Evolutionary conservation across 225 moss, liverwort and hornwort species (phyloP), one percentile per base, ranked within the genome.

Genomic region (Polytrichum formosum): DNA sequence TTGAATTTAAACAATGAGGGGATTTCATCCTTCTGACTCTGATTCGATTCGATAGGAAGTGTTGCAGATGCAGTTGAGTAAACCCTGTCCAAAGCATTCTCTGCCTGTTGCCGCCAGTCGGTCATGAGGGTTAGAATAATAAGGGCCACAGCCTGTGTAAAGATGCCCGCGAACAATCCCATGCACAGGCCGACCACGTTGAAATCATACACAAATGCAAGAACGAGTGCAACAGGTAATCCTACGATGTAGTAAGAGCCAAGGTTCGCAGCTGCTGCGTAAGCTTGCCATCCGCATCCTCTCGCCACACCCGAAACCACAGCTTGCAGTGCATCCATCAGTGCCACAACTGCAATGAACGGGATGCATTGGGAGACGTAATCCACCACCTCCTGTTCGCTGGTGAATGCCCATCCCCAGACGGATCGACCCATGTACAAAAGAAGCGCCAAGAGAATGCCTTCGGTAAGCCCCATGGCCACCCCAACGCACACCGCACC

Each of bases 141-240:
- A 4, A 94, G 89, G 9, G 71, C 26, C 8, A 68, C 2, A 5
- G 81, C 61, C 67, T 94, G 90, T 6, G 85, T 74, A 6, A 53
- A 2, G 26, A 87, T 35, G 33, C 90, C 92, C 64, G 75, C 31
- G 61, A 68, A 78, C 78, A 92, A 53, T 20, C 92, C 94, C 2
- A 81, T 13, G 92, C 94, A 94, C 18, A 95, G 78, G 6, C 94
- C 94, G 64, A 84, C 68, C 26, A 81, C 90, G 27, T 84, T 79
- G 55, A 82, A 54, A 19, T 82, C 73, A 22, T 56, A 90, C 54
- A 81, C 74, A 66, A 90, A 91, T 18, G 83, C 88, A n/a, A 90
- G 68, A 35, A 80, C 30, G 6, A 91, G 30, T 2, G 85, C 90
- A 31, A 81, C 63, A 5, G 91, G 93, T 31, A 91, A 71, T 9